Percentiles rank a stretch among this genome's conserved stretches.
These are phyloP conservation scores for Grigorovia jiainica DNA, from an alignment of 805 yeast species.

Conservation along the genomic window DNA sequence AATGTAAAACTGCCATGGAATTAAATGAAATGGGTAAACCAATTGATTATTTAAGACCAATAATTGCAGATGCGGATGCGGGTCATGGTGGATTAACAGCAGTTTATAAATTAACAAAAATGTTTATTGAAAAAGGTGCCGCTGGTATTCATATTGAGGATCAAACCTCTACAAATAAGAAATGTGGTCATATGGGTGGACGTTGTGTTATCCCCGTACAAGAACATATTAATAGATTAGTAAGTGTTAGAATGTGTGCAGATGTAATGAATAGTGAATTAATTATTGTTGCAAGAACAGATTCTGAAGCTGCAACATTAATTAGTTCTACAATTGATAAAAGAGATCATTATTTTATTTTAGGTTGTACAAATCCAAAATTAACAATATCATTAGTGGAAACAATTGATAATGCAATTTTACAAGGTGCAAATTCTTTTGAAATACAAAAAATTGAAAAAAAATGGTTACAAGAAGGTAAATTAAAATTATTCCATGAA, in stretches of 20 bases:
- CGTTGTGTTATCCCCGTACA: conserved; percentile 95
- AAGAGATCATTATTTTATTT: conserved; percentile 87
- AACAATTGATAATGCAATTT: conserved; percentile 75
- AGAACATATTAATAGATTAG: conserved; percentile 90
- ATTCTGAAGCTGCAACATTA: conserved; percentile 95
- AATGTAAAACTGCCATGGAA: conserved; percentile 41
- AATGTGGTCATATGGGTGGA: conserved; percentile 99
- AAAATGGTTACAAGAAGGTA: conserved; percentile 76
- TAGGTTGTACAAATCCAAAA: conserved; percentile 84
- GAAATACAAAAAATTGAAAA: conserved; percentile 64
- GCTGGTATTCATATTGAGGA: conserved; percentile 98
- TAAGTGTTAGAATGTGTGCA: conserved; percentile 90
- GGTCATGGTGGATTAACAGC: conserved; percentile 99
- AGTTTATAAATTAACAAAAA: conserved; percentile 85
- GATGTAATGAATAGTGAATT: conserved; percentile 86
- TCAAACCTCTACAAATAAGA: conserved; percentile 97
- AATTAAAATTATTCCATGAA: conserved; percentile 79
- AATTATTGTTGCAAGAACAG: conserved; percentile 88
- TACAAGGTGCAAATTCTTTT: conserved; percentile 59
- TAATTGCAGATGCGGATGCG: conserved; percentile 95
- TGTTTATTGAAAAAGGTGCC: conserved; percentile 96
- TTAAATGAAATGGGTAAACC: conserved; percentile 64
- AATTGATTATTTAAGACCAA: conserved; percentile 86
- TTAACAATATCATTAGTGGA: conserved; percentile 52
- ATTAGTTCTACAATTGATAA: conserved; percentile 88